Base-by-base conservation (phyloP, 768 basidiomycete genomes). In the Leccinum imitatum region DNA sequence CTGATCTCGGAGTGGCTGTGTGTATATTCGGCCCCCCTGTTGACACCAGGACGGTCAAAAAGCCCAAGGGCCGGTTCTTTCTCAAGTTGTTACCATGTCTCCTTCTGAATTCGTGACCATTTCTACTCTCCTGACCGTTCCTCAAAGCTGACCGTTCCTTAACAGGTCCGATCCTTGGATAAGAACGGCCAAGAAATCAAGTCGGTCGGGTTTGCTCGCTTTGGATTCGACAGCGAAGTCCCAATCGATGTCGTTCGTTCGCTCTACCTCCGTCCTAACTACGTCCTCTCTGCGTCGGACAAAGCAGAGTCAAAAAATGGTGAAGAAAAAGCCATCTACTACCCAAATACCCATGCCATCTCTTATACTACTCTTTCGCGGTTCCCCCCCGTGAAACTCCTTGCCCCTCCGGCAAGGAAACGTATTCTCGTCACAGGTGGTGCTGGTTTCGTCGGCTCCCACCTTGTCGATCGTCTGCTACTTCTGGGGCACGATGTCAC, bases 361-460 rank as follows among this genome's bases (percentile, higher is more conserved):
- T 91, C 95, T 47, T 98, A 95, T 77, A 91, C 93, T 51, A 93
- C 94, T 25, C 84, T 96, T 58, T 87, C 90, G 56, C 88, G 91
- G 48, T 99, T 95, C 75, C 92, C 95, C 10, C 93, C 96, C 4
- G 95, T 99, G 61, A 92, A 85, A 68, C 85, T 95, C 52, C 85
- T 99, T 51, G 75, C 92, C 10, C 85, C 90, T 21, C 79, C 86
- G 2, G 74, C 78, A 61, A 86, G 93, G 68, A 97, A 96, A 77
- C 90, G 96, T 60, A 79, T 98, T 67, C 85, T 99, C 44, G 90
- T 98, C 66, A 98, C 96, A 21, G 96, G 96, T 59, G 96, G 97
- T 46, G 97, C 96, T 39, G 97, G 97, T n/a, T 99, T 99, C 74
- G 96, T 99, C 60, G 97, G 97, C 15, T 96, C 94, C 33, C 97